phyloP scores from a whole-genome alignment of 2,329 filamentous ascomycete genomes.

The Ramichloridium luteum region DNA sequence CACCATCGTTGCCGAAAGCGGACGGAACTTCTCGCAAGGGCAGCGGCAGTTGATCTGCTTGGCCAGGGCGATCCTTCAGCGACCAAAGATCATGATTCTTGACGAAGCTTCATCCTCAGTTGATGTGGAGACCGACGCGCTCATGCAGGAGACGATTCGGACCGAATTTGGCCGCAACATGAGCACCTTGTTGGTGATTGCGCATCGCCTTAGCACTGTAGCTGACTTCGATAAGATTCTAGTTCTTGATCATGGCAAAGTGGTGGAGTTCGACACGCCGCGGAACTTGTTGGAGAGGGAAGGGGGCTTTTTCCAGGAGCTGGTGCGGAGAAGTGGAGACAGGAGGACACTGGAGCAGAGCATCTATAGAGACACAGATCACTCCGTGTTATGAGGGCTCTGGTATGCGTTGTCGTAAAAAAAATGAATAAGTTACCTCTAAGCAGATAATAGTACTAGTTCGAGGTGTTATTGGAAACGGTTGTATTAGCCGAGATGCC shows the following conservation, averaged over 20 bases:
- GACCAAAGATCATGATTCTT: slow-evolving; percentile 70
- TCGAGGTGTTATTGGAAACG: too few species aligned
- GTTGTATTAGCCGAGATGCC: too few species aligned
- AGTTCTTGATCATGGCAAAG: slow-evolving; percentile 16
- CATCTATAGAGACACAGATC: not conserved
- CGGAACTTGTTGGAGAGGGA: not conserved
- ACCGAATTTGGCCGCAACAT: slow-evolving; percentile 7
- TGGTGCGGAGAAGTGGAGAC: not conserved
- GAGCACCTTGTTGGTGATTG: slow-evolving; percentile 18
- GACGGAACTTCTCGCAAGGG: slow-evolving; percentile 80
- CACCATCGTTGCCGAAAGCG: slow-evolving; percentile 66
- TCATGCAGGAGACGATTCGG: slow-evolving; percentile 50
- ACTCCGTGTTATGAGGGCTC: not conserved
- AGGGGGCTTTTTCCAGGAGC: not conserved
- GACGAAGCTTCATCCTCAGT: slow-evolving; percentile 61
- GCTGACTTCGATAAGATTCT: slow-evolving; percentile 17
- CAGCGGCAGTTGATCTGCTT: slow-evolving; percentile 88
- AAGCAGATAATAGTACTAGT: too few species aligned
- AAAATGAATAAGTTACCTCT: too few species aligned
- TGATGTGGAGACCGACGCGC: slow-evolving; percentile 79
- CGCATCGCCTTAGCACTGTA: slow-evolving; percentile 20
- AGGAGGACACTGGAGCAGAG: not conserved
- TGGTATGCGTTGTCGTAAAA: too few species aligned
- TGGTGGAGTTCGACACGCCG: slow-evolving; percentile 18
- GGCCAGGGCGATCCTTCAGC: slow-evolving; percentile 71